Base-by-base conservation (phyloP, 371 early-diverging fungal species). In the Mucor sp. region DNA sequence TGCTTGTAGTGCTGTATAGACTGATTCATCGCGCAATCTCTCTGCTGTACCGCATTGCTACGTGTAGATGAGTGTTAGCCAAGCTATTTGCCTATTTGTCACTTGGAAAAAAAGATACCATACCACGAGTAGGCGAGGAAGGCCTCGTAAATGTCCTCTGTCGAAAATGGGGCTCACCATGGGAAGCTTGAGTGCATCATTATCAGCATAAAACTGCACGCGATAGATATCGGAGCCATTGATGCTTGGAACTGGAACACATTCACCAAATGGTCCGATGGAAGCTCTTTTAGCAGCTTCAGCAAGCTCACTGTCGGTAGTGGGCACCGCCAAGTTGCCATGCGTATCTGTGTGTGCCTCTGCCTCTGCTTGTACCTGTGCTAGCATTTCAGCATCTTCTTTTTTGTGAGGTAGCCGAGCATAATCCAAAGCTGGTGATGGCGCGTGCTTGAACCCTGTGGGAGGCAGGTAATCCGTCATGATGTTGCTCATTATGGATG, bases 11-110 rank as follows among this genome's bases (percentile, higher is more conserved):
- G 79, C 71, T 7, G 71, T 43, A 50, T 73, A 80, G 37, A 90
- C 62, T 11, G 89, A 76, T 64, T 92, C 92, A 69, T 92, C 92
- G 12, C 87, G 76, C 6, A 92, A 74, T 67, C 88, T 74, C 70
- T 92, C 92, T 9, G 85, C 80, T 17, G 83, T 80, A 5, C 92
- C 92, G 8, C 87, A 79, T 79, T 89, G 90, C 81, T 86, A 59
- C 33, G 6, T 30, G 30, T 30, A 30, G n/a, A 50, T 28, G 56
- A 9, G 6, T 32, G 21, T 28, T 32, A 27, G 27, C 6, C 6
- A 25, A 32, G 9, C n/a, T 17, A 19, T 11, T 2, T 30, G 11
- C 56, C 23, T 28, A 21, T 23, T 15, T 17, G 27, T 15, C 15
- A 19, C 27, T 21, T 32, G 33, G 1, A 44, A 8, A 25, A 6